Conservation (phyloP, 148 eudicot species). For the Chenopodium album region DNA sequence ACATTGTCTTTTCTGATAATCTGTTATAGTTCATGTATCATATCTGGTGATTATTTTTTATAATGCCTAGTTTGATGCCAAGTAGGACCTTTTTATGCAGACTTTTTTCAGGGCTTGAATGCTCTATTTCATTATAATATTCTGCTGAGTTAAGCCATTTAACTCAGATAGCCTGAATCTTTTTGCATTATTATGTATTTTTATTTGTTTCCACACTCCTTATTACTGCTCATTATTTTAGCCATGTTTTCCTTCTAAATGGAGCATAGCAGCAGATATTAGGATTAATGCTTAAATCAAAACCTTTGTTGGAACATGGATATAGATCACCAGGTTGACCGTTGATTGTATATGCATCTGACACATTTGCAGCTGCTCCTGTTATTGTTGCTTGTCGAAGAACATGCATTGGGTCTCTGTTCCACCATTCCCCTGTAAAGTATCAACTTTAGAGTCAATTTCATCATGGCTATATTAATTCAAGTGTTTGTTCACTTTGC, state of each 20-base stretch:
- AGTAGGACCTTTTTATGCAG: neutral
- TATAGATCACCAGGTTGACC: constrained; percentile 87
- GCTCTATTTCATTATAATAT: neutral
- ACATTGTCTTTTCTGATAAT: neutral
- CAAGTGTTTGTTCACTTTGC: neutral
- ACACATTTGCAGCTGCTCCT: constrained; percentile 82
- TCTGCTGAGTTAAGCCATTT: neutral
- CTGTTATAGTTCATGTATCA: neutral
- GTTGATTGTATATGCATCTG: constrained; percentile 85
- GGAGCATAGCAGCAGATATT: neutral
- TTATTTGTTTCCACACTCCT: neutral
- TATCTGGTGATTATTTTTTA: neutral
- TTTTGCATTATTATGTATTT: neutral
- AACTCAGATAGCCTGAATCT: neutral
- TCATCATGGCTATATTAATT: neutral
- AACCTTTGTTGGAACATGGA: constrained; percentile 81
- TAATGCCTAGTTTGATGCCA: neutral
- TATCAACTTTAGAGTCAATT: constrained; percentile 14
- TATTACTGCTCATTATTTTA: neutral
- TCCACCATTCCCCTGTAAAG: constrained; percentile 89
- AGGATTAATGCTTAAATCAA: neutral
- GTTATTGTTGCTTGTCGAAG: constrained; percentile 57
- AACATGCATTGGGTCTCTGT: constrained; percentile 68
- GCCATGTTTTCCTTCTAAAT: neutral
- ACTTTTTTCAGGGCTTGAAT: neutral